Percentiles rank a stretch among this genome's conserved stretches.
phyloP scores from a whole-genome alignment of 2,329 filamentous ascomycete species.

The Parastagonospora avenae region DNA sequence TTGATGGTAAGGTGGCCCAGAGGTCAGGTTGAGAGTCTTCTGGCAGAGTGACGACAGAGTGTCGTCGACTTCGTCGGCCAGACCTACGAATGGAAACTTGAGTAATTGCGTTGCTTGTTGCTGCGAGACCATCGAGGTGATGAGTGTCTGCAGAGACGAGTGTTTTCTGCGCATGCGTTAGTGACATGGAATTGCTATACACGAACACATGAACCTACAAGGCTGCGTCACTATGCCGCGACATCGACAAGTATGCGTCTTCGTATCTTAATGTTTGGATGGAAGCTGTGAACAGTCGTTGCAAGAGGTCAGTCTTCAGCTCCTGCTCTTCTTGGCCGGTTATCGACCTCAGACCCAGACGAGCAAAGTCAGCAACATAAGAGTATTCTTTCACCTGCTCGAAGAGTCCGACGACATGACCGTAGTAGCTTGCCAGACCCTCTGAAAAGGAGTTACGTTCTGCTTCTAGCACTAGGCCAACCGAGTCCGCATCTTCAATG shows the following conservation, averaged over 20 bases:
- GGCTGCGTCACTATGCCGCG: slow-evolving; percentile 72
- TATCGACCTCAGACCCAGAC: slow-evolving; percentile 63
- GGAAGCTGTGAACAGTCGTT: slow-evolving; percentile 81
- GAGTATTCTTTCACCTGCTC: slow-evolving; percentile 78
- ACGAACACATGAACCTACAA: slow-evolving; percentile 51
- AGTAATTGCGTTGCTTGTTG: slow-evolving; percentile 59
- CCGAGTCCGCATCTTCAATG: slow-evolving; percentile 50
- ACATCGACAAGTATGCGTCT: slow-evolving; percentile 78
- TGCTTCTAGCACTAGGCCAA: slow-evolving; percentile 70
- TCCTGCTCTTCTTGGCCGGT: slow-evolving; percentile 33
- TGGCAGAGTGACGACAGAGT: slow-evolving; percentile 75
- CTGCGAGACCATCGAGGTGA: slow-evolving; percentile 47
- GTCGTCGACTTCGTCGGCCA: slow-evolving; percentile 79
- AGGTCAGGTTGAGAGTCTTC: slow-evolving; percentile 67
- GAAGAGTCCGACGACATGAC: slow-evolving; percentile 82
- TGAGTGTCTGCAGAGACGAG: slow-evolving; percentile 71
- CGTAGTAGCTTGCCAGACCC: slow-evolving; percentile 83
- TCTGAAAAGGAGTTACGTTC: slow-evolving; percentile 72
- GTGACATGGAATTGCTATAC: not conserved
- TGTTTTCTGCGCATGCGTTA: slow-evolving; percentile 55
- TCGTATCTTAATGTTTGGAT: slow-evolving; percentile 80
- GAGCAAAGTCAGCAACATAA: slow-evolving; percentile 82
- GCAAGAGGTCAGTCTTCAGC: slow-evolving; percentile 63
- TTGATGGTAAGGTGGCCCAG: slow-evolving; percentile 75
- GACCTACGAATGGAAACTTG: slow-evolving; percentile 75